Evolutionary conservation across 2,329 filamentous ascomycete genomes (phyloP).

Genomic region (Acarospora socialis): DNA sequence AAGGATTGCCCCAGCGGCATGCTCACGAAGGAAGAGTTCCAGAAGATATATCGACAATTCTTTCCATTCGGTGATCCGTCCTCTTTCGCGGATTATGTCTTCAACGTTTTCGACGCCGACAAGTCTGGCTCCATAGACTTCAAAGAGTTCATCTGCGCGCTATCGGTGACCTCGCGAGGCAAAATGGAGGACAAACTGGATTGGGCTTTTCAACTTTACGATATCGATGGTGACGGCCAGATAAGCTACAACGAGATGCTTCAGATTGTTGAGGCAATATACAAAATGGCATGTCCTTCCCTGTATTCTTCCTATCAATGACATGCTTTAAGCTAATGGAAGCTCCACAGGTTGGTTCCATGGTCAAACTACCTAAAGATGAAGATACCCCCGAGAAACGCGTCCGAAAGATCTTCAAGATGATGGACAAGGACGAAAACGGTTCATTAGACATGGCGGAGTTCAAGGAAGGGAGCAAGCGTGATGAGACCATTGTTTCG

Average conservation of each 20-base stretch:
- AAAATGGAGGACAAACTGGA: constrained; percentile 99
- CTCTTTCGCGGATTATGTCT: constrained; percentile 96
- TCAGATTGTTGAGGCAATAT: constrained; percentile 95
- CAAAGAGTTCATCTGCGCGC: constrained; percentile 97
- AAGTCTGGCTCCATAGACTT: constrained; percentile 97
- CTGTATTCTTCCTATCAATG: background rate
- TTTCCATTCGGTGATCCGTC: constrained; percentile 97
- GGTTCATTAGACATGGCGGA: constrained; percentile 92
- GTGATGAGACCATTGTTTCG: constrained; percentile 96
- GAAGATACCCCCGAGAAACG: constrained; percentile 98
- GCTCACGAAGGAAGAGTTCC: constrained; percentile 96
- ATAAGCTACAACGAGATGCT: constrained; percentile 99
- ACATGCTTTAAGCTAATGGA: constrained; percentile 1
- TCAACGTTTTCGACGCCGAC: constrained; percentile 97
- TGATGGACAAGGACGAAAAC: constrained; percentile 99
- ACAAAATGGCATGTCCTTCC: constrained; percentile 71
- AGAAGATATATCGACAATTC: constrained; percentile 99
- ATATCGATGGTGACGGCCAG: constrained; percentile 97
- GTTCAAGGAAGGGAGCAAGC: constrained; percentile 98
- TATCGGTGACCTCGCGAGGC: constrained; percentile 90
- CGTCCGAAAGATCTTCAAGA: constrained; percentile 93
- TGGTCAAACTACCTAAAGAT: constrained; percentile 97
- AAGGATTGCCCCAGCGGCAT: constrained; percentile 97
- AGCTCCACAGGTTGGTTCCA: constrained; percentile 85
- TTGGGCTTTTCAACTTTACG: constrained; percentile 98